Evolutionary conservation across 306 rosid species (phyloP), one percentile per base, ranked within the genome.

Genomic region (Quercus rubra): DNA sequence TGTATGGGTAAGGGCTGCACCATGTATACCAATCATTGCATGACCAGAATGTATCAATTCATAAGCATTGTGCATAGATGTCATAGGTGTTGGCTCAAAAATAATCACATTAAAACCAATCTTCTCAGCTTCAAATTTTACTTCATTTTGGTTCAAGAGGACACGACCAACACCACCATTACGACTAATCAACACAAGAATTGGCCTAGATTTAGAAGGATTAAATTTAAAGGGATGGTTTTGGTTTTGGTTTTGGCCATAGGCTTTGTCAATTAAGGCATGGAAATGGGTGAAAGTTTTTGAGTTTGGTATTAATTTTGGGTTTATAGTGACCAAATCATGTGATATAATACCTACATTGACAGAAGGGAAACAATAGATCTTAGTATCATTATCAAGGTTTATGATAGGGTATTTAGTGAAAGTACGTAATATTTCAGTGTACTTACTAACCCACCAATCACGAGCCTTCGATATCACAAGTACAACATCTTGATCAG

Each of bases 371-470:
- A 91, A 89, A 33, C 89, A 89, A 51, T 86, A 86, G 21, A 57
- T 28, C n/a, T n/a, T n/a, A 23, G 76, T 83, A 70, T 68, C 6
- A 17, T 31, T 87, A 1, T 70, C 61, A 82, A n/a, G 70, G 56
- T 9, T n/a, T n/a, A 91, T 81, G 72, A 86, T 83, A 1, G 30
- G 69, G 28, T 74, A 52, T 6, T 43, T 79, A 52, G 46, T 86
- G 10, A 85, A 83, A 8, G 75, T 23, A 0, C 77, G 30, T 17
- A 89, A 66, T 4, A 86, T 28, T n/a, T 89, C 77, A 0, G 30
- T 76, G 12, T 89, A 89, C 49, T 86, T 91, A 4, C 59, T 21
- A 10, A 78, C 61, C 92, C 91, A 91, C 87, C 88, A 85, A 2
- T 3, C 3, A 15, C 0, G 25, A 17, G 77, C 81, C 18, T 88